Percentiles rank a stretch among this genome's conserved stretches.
phyloP scores from a whole-genome alignment of 805 yeast species.

The Starmerella ratchasimensis region DNA sequence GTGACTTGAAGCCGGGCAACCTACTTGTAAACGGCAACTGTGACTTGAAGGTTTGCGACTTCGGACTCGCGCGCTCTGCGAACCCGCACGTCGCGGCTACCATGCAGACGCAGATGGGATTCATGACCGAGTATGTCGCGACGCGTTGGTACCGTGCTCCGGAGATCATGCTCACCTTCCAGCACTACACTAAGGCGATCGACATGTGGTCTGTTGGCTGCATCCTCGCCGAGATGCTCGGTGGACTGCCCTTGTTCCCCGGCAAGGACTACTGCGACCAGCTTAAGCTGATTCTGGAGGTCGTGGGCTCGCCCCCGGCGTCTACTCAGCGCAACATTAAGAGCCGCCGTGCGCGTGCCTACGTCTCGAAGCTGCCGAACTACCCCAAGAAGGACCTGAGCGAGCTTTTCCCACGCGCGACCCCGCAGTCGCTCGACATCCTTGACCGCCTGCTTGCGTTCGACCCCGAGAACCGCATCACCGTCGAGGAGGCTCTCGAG shows the following conservation, averaged over 20 bases:
- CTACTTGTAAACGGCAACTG: slow-evolving; percentile 89
- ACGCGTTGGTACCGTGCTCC: slow-evolving; percentile 99
- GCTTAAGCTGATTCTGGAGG: slow-evolving; percentile 69
- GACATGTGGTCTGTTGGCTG: slow-evolving; percentile 98
- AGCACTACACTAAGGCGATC: slow-evolving; percentile 89
- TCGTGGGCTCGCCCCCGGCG: slow-evolving; percentile 83
- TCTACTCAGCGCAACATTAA: slow-evolving; percentile 59
- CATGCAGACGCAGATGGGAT: slow-evolving; percentile 77
- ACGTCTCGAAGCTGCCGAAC: slow-evolving; percentile 76
- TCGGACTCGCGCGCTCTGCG: slow-evolving; percentile 81
- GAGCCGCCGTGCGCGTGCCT: slow-evolving; percentile 79
- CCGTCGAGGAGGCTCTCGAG: slow-evolving; percentile 73
- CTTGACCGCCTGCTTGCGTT: slow-evolving; percentile 67
- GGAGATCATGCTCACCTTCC: slow-evolving; percentile 88
- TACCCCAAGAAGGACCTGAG: slow-evolving; percentile 13
- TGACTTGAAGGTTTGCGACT: slow-evolving; percentile 90
- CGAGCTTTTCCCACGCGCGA: slow-evolving; percentile 63
- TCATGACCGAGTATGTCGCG: slow-evolving; percentile 92
- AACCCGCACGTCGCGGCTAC: slow-evolving; percentile 39
- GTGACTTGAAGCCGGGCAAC: slow-evolving; percentile 92
- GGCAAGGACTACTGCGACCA: slow-evolving; percentile 96
- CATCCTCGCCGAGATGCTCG: slow-evolving; percentile 82
- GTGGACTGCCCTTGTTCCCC: slow-evolving; percentile 81
- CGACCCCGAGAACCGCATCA: slow-evolving; percentile 71
- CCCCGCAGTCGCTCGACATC: slow-evolving; percentile 73